Percentiles rank a stretch among this genome's conserved stretches.
Conservation (phyloP, 2,329 filamentous ascomycete genomes). For the Fusarium chlamydosporum region DNA sequence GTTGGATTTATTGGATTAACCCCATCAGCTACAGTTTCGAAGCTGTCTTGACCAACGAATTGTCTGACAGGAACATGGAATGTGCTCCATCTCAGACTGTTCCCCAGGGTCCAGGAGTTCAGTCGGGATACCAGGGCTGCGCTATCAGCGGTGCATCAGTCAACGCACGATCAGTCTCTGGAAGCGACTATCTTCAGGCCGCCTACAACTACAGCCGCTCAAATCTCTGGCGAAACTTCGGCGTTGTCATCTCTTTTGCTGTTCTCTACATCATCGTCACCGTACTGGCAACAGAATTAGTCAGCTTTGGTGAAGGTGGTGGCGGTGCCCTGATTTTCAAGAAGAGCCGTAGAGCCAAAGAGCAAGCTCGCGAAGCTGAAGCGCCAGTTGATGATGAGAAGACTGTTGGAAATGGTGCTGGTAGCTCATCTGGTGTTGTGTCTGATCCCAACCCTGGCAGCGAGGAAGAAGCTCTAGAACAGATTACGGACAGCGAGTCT, state of each 20-base stretch:
- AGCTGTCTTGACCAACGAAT: slow-evolving; percentile 68
- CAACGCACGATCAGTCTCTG: slow-evolving; percentile 59
- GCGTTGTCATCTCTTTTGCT: slow-evolving; percentile 41
- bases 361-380: slow-evolving; percentile 51
- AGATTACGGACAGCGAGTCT: slow-evolving; percentile 52
- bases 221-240: slow-evolving; percentile 45
- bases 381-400: slow-evolving; percentile 52
- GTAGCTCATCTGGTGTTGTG: slow-evolving; percentile 23
- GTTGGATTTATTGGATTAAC: slow-evolving; percentile 76
- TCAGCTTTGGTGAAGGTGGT: slow-evolving; percentile 63
- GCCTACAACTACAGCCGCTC: slow-evolving; percentile 61
- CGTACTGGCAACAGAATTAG: slow-evolving; percentile 37
- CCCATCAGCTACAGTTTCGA: slow-evolving; percentile 77
- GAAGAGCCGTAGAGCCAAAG: slow-evolving; percentile 71
- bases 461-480: slow-evolving; percentile 37
- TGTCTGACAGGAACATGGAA: slow-evolving; percentile 66
- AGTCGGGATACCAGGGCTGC: slow-evolving; percentile 67
- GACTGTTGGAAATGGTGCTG: slow-evolving; percentile 15
- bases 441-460: slow-evolving; percentile 9
- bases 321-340: slow-evolving; percentile 81
- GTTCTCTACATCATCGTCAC: slow-evolving; percentile 41
- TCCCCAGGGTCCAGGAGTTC: slow-evolving; percentile 59
- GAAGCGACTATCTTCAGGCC: slow-evolving; percentile 66
- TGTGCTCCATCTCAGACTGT: slow-evolving; percentile 63
- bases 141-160: slow-evolving; percentile 64